Evolutionary conservation across 2,329 filamentous ascomycete genomes (phyloP).

Genomic region (Elsinoe arachidis): DNA sequence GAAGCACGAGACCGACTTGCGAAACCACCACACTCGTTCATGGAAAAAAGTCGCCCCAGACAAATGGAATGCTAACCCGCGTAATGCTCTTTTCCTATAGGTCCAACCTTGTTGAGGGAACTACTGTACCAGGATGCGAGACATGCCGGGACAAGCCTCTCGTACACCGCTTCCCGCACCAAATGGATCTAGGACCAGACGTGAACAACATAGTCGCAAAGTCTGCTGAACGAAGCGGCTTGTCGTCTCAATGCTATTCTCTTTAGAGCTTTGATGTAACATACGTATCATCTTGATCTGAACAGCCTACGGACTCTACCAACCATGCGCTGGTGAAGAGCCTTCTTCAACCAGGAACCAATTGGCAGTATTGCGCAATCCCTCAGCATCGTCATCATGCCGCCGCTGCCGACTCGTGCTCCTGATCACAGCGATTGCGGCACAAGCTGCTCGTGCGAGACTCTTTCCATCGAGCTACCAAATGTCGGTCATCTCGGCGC

Average conservation of each 20-base stretch:
- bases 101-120: slow-evolving; percentile 1
- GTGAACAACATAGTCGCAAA: not conserved
- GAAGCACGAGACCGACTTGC: not conserved
- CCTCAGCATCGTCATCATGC: slow-evolving; percentile 4
- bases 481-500: slow-evolving; percentile 5
- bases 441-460: not conserved
- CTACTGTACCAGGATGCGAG: not conserved
- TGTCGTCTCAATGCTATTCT: not conserved
- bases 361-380: slow-evolving; percentile 1
- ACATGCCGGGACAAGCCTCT: slow-evolving; percentile 6
- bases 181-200: not conserved
- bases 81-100: not conserved
- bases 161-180: slow-evolving; percentile 7
- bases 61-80: not conserved
- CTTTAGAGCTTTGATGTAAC: no score
- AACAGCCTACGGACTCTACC: not conserved
- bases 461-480: not conserved
- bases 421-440: not conserved
- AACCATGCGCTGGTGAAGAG: not conserved
- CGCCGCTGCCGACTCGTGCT: slow-evolving; percentile 3
- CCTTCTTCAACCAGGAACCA: no score
- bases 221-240: not conserved
- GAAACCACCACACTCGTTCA: not conserved
- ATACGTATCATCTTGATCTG: not conserved
- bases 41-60: not conserved